phyloP scores from a whole-genome alignment of 805 yeast genomes.

The Metschnikowia koreensis region DNA sequence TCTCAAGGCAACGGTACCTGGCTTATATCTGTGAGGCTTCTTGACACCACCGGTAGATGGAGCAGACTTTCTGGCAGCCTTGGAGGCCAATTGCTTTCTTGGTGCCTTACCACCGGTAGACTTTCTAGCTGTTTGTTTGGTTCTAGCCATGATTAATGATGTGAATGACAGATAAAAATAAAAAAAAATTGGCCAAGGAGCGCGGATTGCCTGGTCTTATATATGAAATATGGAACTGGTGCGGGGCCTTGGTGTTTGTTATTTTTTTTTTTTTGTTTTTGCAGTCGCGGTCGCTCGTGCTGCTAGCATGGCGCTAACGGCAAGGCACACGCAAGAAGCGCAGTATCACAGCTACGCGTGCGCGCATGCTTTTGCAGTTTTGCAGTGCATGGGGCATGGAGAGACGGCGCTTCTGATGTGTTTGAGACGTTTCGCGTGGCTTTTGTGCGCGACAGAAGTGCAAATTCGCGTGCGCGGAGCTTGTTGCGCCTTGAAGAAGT shows the following conservation, averaged over 20 bases:
- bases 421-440: not conserved
- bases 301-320: not conserved
- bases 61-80: slow-evolving; percentile 91
- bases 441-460: slow-evolving; percentile 1
- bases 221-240: slow-evolving; percentile 5
- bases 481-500: not conserved
- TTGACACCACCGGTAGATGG: slow-evolving; percentile 92
- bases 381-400: not conserved
- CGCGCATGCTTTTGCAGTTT: slow-evolving; percentile 1
- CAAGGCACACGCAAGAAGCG: slow-evolving; percentile 1
- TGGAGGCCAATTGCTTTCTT: slow-evolving; percentile 89
- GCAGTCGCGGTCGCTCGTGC: slow-evolving; percentile 5
- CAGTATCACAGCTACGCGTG: slow-evolving; percentile 10
- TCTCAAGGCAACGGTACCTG: slow-evolving; percentile 95
- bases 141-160: slow-evolving; percentile 69
- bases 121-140: slow-evolving; percentile 92
- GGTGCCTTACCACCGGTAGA: slow-evolving; percentile 96
- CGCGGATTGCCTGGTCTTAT: slow-evolving; percentile 6
- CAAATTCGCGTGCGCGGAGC: not conserved
- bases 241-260: not conserved
- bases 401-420: not conserved
- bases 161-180: slow-evolving; percentile 3
- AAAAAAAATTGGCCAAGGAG: not conserved
- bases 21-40: slow-evolving; percentile 95
- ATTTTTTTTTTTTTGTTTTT: slow-evolving; percentile 6